Evolutionary conservation across 2,329 filamentous ascomycete species (phyloP), one percentile per base, ranked within the genome.

Genomic region (Piedraia hortae): DNA sequence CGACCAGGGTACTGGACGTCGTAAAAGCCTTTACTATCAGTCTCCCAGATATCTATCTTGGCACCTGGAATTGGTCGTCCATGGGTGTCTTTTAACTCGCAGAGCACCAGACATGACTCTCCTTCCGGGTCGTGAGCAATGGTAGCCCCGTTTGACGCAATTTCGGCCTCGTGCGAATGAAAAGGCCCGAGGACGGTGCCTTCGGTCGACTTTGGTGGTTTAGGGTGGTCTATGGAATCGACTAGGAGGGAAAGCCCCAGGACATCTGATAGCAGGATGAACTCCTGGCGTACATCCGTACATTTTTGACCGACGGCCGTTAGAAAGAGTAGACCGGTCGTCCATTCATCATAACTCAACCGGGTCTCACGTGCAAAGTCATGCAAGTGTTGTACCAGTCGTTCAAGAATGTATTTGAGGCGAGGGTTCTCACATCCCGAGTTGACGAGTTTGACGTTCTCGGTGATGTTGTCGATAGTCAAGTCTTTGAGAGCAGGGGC

Each of bases 1-100:
- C 65, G 52, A 18, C 61, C 59, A 0, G 59, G 50, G 40, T 77
- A 66, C 45, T 85, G 73, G 28, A 82, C 72, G 38, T 85, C 74
- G 40, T 85, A 85, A 36, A 67, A 62, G 6, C 74, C 74, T n/a
- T 62, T 61, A 26, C 59, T 66, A 41, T 82, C 74, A 5, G 73
- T 77, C 47, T 82, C 73, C 74, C 74, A 85, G 31, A 85, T 67
- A 42, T 85, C 73, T 29, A 82, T 58, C 39, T 66, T 73, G 14
- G 67, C 71, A 20, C 52, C 62, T 2, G 47, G 29, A 14, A 85
- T 51, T 0, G 73, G 65, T 1, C 50, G 51, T 1, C 70, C 71
- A 1, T 45, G 18, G 0, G 59, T 61, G 40, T 77, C 68, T 29
- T 57, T 62, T 25, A 82, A 49, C 0, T 56, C 69, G 49, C 73